Conservation (phyloP, 1,139 yeast genomes). For the Taphrina flavorubra region DNA sequence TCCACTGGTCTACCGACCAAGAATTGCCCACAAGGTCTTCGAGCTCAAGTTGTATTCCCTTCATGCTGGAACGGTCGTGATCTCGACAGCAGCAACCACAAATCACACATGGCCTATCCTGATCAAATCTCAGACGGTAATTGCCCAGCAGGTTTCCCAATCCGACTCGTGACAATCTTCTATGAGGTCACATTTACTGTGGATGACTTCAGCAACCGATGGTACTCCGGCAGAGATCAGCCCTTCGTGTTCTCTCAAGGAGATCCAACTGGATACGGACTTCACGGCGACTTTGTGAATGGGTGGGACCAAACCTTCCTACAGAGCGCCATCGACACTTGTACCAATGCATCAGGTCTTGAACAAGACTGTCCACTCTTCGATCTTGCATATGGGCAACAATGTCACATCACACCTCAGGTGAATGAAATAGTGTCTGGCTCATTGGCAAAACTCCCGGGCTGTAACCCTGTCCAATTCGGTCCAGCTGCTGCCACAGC, state of each 20-base stretch:
- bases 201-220: slow-evolving; percentile 22
- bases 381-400: slow-evolving; percentile 25
- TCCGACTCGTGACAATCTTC: slow-evolving; percentile 40
- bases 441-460: slow-evolving; percentile 35
- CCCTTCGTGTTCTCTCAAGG: slow-evolving; percentile 41
- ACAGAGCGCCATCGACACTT: slow-evolving; percentile 41
- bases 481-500: slow-evolving; percentile 28
- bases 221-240: slow-evolving; percentile 31
- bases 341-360: slow-evolving; percentile 40
- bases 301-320: slow-evolving; percentile 42
- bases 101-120: slow-evolving; percentile 42
- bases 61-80: slow-evolving; percentile 44
- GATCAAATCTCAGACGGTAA: slow-evolving; percentile 31
- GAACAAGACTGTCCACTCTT: slow-evolving; percentile 41
- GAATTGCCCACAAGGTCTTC: slow-evolving; percentile 43
- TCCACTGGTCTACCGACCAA: slow-evolving; percentile 39
- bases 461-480: slow-evolving; percentile 38
- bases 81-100: slow-evolving; percentile 41
- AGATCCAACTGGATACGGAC: slow-evolving; percentile 43
- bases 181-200: slow-evolving; percentile 41
- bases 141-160: slow-evolving; percentile 39
- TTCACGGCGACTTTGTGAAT: slow-evolving; percentile 43
- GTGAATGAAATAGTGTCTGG: slow-evolving; percentile 38
- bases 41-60: slow-evolving; percentile 42
- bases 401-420: slow-evolving; percentile 33